Conservation (phyloP, 106 monocot species). For the Acorus gramineus region DNA sequence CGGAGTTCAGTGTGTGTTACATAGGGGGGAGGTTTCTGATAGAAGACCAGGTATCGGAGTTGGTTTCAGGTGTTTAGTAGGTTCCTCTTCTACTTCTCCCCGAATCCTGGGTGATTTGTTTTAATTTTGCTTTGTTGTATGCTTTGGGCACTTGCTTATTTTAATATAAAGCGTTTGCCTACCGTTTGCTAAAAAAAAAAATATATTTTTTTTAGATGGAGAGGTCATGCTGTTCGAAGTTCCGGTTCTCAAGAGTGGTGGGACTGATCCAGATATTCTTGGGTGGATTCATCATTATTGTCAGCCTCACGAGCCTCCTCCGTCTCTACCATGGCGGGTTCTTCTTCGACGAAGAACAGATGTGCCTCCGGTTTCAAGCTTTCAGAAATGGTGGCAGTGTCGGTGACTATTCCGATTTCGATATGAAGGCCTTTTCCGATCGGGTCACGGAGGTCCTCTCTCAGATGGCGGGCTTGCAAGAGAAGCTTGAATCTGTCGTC, state of each 20-base stretch:
- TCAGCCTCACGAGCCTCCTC: conserved; percentile 50
- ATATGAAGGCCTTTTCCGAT: conserved; percentile 52
- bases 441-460: conserved; percentile 51
- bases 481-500: conserved; percentile 55
- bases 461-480: conserved; percentile 46
- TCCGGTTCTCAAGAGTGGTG: conserved; percentile 27
- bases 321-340: conserved; percentile 34
- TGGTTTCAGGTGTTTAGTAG: too few species aligned
- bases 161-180: too few species aligned
- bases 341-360: conserved; percentile 6
- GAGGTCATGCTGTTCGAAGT: conserved; percentile 11
- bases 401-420: conserved; percentile 32
- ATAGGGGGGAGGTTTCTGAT: too few species aligned
- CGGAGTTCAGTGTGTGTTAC: too few species aligned
- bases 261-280: conserved; percentile 38
- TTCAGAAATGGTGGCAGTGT: conserved; percentile 8
- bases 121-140: too few species aligned
- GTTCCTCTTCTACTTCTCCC: too few species aligned
- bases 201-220: conserved; percentile 14
- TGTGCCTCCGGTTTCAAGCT: conserved; percentile 13
- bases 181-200: too few species aligned
- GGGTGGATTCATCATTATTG: conserved; percentile 38
- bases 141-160: too few species aligned
- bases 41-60: too few species aligned
- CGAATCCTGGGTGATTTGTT: too few species aligned